Percentiles rank a stretch among this genome's conserved stretches.
Conservation (phyloP, 2,329 filamentous ascomycete species). For the Pestalotiopsis sp. region DNA sequence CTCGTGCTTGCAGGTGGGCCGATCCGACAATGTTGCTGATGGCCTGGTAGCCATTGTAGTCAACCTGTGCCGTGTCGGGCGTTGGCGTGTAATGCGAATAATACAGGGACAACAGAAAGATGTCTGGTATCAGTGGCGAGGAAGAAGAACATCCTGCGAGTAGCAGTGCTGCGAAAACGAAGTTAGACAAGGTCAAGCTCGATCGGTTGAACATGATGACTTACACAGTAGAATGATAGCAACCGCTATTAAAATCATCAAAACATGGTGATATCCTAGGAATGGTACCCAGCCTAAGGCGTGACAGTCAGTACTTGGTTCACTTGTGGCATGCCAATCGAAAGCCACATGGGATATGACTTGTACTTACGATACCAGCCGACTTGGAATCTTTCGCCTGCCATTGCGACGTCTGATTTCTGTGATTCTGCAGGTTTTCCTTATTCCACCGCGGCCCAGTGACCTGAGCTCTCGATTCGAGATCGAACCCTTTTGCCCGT, state of each 20-base stretch:
- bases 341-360: not conserved
- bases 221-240: constrained; percentile 93
- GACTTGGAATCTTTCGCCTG: constrained; percentile 30
- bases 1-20: constrained; percentile 84
- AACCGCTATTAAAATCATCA: constrained; percentile 96
- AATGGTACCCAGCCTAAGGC: constrained; percentile 65
- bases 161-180: constrained; percentile 68
- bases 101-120: constrained; percentile 98
- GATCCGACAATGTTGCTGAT: constrained; percentile 88
- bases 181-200: not conserved
- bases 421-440: not conserved
- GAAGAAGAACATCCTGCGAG: constrained; percentile 96
- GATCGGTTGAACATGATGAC: constrained; percentile 32
- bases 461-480: constrained; percentile 5
- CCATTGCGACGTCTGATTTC: constrained; percentile 18
- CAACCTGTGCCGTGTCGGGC: constrained; percentile 85
- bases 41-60: constrained; percentile 82
- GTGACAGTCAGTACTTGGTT: constrained; percentile 2
- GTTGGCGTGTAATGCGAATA: constrained; percentile 84
- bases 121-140: constrained; percentile 89
- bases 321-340: not conserved
- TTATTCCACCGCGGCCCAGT: constrained; percentile 3
- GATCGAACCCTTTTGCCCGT: constrained; percentile 6
- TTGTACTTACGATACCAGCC: constrained; percentile 34
- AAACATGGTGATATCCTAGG: constrained; percentile 78